Conservation (phyloP, 2,329 filamentous ascomycete genomes). For the Alternaria ethzedia region DNA sequence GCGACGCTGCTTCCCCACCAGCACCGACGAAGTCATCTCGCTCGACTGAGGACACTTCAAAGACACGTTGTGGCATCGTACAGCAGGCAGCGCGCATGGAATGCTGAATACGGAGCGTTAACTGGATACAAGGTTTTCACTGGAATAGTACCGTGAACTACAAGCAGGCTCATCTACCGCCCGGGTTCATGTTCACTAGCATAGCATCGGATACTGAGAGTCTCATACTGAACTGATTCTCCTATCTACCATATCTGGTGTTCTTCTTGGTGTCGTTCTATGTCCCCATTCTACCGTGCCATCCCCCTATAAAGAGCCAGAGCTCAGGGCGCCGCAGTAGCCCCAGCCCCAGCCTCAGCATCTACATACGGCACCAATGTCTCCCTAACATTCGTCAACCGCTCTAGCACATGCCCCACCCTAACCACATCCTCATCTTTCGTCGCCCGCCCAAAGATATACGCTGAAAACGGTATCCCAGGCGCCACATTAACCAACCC, state of each 20-base stretch:
- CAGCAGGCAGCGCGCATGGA: not conserved
- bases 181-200: not conserved
- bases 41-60: slow-evolving; percentile 4
- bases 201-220: not conserved
- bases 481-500: slow-evolving; percentile 59
- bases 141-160: not conserved
- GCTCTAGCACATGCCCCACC: slow-evolving; percentile 11
- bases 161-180: not conserved
- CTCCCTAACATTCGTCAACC: not conserved
- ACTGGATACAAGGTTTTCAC: not conserved
- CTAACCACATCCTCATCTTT: slow-evolving; percentile 12
- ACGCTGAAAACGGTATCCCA: slow-evolving; percentile 53
- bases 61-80: not conserved
- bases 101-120: not conserved
- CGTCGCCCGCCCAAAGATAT: slow-evolving; percentile 8
- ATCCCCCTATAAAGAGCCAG: not conserved
- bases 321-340: not conserved
- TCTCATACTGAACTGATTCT: not conserved
- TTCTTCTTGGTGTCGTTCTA: not conserved
- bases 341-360: not conserved
- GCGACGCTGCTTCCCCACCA: slow-evolving; percentile 8
- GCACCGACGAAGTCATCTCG: slow-evolving; percentile 11
- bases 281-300: not conserved
- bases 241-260: no score
- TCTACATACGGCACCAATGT: slow-evolving; percentile 8